Evolutionary conservation across 768 basidiomycete species (phyloP).

Genomic region (Suillus americanus): DNA sequence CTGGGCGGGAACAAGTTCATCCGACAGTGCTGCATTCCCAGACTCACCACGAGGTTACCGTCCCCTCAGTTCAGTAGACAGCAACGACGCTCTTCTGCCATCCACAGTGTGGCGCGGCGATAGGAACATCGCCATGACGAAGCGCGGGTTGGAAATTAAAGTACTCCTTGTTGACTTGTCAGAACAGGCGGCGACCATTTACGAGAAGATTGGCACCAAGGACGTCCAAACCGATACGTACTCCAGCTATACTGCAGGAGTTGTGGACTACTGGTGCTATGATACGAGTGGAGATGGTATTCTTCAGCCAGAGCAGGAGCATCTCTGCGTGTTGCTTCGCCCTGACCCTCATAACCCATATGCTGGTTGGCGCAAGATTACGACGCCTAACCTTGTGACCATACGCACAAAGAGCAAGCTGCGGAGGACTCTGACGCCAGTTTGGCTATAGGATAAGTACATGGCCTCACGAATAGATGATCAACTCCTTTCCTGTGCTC

Average conservation of each 20-base stretch:
- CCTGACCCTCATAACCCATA: slow-evolving; percentile 31
- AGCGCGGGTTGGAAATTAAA: slow-evolving; percentile 30
- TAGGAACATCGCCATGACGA: slow-evolving; percentile 30
- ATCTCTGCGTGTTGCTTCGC: slow-evolving; percentile 27
- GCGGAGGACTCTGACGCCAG: slow-evolving; percentile 10
- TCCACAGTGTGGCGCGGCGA: slow-evolving; percentile 23
- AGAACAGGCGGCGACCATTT: slow-evolving; percentile 14
- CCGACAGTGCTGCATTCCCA: slow-evolving; percentile 28
- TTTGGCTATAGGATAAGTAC: slow-evolving; percentile 23
- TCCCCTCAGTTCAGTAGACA: slow-evolving; percentile 12
- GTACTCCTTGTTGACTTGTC: slow-evolving; percentile 24
- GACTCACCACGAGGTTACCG: slow-evolving; percentile 32
- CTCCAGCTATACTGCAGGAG: slow-evolving; percentile 23
- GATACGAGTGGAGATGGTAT: slow-evolving; percentile 25
- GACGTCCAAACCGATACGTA: slow-evolving; percentile 13
- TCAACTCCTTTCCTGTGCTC: neutral
- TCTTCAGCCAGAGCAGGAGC: slow-evolving; percentile 24
- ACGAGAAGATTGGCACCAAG: slow-evolving; percentile 14
- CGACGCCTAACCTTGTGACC: slow-evolving; percentile 28
- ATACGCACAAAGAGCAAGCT: slow-evolving; percentile 20
- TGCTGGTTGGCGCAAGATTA: slow-evolving; percentile 25
- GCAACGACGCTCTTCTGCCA: neutral
- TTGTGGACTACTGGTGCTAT: slow-evolving; percentile 34
- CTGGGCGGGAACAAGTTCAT: slow-evolving; percentile 27
- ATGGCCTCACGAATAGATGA: neutral